Conservation (phyloP, 2,329 filamentous ascomycete genomes). For the Lasiodiplodia hormozganensis region DNA sequence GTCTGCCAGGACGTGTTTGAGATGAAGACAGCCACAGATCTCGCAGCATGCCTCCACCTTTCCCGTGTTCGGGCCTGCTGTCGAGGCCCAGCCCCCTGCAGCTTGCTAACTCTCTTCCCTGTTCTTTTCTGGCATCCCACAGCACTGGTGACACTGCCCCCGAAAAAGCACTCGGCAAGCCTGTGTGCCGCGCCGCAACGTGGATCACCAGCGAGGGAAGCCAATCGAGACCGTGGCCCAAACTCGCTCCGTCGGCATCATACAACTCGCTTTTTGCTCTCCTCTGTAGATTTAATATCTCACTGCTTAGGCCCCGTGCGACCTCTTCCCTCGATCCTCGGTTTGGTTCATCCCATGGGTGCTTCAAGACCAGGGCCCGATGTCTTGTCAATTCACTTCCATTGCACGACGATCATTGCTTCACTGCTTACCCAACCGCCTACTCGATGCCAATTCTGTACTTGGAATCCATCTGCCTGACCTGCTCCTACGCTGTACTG, state of each 20-base stretch:
- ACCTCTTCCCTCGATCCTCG: background rate
- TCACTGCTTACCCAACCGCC: too few species aligned
- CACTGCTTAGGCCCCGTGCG: background rate
- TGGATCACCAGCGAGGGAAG: constrained; percentile 19
- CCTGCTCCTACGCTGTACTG: background rate
- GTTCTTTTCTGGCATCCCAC: constrained; percentile 15
- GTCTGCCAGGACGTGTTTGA: constrained; percentile 2
- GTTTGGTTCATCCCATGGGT: background rate
- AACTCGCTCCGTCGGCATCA: background rate
- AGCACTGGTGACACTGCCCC: constrained; percentile 18
- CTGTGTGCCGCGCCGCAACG: constrained; percentile 8
- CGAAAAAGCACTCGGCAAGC: constrained; percentile 7
- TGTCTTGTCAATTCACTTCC: constrained; percentile 11
- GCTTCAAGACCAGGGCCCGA: background rate
- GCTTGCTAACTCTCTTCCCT: background rate
- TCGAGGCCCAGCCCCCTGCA: constrained; percentile 1
- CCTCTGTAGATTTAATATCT: background rate
- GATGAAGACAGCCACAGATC: constrained; percentile 21
- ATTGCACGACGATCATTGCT: background rate
- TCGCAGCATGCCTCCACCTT: background rate
- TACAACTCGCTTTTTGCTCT: background rate
- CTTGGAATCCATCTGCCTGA: background rate
- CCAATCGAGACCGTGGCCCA: constrained; percentile 7
- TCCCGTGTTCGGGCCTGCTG: background rate
- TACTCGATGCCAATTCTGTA: background rate